Percentiles rank a stretch among this genome's conserved stretches.
phyloP scores from a whole-genome alignment of 2,329 filamentous ascomycete genomes.

The Akanthomyces lecanii region DNA sequence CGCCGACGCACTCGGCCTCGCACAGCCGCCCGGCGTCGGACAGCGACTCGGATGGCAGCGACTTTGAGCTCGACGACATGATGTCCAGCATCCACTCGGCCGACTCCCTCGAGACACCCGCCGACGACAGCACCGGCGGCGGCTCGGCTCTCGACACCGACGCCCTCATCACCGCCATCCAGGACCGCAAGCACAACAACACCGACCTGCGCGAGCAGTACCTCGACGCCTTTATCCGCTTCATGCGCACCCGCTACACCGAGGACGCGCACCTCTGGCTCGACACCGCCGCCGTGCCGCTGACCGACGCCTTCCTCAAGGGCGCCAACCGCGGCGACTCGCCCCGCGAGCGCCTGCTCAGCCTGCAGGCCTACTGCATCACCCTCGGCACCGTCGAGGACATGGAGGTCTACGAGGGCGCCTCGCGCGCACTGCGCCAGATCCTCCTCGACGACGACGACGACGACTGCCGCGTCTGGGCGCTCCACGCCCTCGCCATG shows the following conservation, averaged over 20 bases:
- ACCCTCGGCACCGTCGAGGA: slow-evolving; percentile 67
- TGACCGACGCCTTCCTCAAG: slow-evolving; percentile 63
- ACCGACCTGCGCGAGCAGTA: slow-evolving; percentile 60
- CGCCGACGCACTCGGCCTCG: slow-evolving; percentile 55
- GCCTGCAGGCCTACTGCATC: slow-evolving; percentile 67
- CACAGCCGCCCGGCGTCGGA: slow-evolving; percentile 60
- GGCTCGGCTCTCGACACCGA: slow-evolving; percentile 54
- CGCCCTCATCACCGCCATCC: slow-evolving; percentile 65
- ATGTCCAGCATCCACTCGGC: slow-evolving; percentile 40
- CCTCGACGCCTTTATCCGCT: slow-evolving; percentile 33
- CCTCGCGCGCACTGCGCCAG: slow-evolving; percentile 29
- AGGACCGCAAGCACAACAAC: slow-evolving; percentile 72
- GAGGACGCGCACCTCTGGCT: slow-evolving; percentile 39
- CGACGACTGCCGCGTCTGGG: slow-evolving; percentile 60
- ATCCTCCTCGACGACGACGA: slow-evolving; percentile 54
- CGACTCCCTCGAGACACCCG: slow-evolving; percentile 47
- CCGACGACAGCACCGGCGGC: slow-evolving; percentile 41
- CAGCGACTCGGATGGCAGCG: slow-evolving; percentile 47
- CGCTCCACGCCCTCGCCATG: slow-evolving; percentile 70
- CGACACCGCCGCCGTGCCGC: slow-evolving; percentile 52
- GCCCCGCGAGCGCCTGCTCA: slow-evolving; percentile 64
- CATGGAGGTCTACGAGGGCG: slow-evolving; percentile 30
- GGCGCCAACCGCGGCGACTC: slow-evolving; percentile 66
- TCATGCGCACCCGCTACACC: slow-evolving; percentile 49
- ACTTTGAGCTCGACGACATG: slow-evolving; percentile 39